Conservation (phyloP, 2,329 filamentous ascomycete genomes). For the Bipolaris bicolor region DNA sequence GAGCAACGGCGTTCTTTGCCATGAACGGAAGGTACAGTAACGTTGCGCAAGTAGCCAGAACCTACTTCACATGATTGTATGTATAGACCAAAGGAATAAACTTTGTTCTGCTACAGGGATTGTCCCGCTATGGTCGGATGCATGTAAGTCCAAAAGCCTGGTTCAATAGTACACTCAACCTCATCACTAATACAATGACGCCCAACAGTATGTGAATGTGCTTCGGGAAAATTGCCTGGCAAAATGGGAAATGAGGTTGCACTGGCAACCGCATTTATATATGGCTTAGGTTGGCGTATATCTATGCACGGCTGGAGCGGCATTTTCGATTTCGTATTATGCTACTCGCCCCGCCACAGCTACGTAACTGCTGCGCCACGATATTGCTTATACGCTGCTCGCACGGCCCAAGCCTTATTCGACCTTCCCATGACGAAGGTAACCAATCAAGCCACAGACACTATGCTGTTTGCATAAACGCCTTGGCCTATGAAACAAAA, state of each 20-base stretch:
- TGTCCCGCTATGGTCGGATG: not conserved
- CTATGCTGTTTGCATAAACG: conserved; percentile 23
- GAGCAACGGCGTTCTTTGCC: too few relatives aligned
- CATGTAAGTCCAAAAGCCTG: not conserved
- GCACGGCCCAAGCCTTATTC: conserved; percentile 6
- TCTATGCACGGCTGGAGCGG: conserved; percentile 15
- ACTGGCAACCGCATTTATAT: not conserved
- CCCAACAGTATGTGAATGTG: not conserved
- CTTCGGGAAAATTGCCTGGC: not conserved
- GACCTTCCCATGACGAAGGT: conserved; percentile 8
- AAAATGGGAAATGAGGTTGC: not conserved
- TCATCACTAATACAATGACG: not conserved
- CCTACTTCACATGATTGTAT: too few relatives aligned
- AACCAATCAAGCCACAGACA: conserved; percentile 11
- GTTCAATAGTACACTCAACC: too few relatives aligned
- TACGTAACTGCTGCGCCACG: conserved; percentile 27
- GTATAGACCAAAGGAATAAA: not conserved
- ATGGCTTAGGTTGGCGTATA: not conserved
- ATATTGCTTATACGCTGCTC: conserved; percentile 25
- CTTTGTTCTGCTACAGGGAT: not conserved
- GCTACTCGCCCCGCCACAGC: conserved; percentile 29
- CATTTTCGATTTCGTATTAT: conserved; percentile 17
- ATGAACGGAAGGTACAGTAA: too few relatives aligned
- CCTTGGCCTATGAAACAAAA: conserved; percentile 40
- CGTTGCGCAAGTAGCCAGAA: too few relatives aligned